Conservation (phyloP, 1,284 basidiomycete genomes). For the Cryptococcus floricola region DNA sequence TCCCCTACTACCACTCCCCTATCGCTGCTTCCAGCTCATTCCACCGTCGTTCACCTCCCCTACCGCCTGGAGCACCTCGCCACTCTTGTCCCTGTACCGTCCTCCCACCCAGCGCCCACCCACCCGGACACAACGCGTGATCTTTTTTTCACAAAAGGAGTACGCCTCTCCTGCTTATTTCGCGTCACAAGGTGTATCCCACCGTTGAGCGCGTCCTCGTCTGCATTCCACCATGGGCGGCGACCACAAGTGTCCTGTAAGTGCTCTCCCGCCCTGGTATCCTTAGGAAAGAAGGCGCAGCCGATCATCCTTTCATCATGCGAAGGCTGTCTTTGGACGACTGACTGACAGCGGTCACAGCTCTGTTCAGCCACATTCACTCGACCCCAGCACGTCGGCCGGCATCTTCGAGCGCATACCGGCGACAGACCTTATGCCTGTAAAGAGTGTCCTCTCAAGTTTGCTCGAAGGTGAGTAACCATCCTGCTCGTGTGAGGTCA, state of each 20-base stretch:
- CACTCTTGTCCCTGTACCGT: too few species aligned
- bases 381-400: constrained; percentile 80
- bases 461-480: constrained; percentile 67
- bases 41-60: background rate
- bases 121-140: too few species aligned
- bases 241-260: constrained; percentile 41
- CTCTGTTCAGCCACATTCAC: constrained; percentile 82
- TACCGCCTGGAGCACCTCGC: too few species aligned
- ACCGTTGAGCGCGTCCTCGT: background rate
- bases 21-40: background rate
- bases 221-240: constrained; percentile 26
- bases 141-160: background rate
- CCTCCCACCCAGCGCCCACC: too few species aligned
- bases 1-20: too few species aligned
- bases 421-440: constrained; percentile 88
- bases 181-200: too few species aligned
- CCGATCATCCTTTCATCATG: too few species aligned
- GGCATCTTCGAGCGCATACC: constrained; percentile 88
- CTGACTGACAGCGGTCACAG: constrained; percentile 19
- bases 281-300: background rate
- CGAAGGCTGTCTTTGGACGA: background rate
- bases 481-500: background rate
- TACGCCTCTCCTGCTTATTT: background rate
- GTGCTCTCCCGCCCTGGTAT: constrained; percentile 5
- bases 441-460: constrained; percentile 80